A percentile compares a stretch with the other conserved stretches of the same genome.
Conservation (phyloP, 352 stramenopile genomes). For the Phytophthora vignae region DNA sequence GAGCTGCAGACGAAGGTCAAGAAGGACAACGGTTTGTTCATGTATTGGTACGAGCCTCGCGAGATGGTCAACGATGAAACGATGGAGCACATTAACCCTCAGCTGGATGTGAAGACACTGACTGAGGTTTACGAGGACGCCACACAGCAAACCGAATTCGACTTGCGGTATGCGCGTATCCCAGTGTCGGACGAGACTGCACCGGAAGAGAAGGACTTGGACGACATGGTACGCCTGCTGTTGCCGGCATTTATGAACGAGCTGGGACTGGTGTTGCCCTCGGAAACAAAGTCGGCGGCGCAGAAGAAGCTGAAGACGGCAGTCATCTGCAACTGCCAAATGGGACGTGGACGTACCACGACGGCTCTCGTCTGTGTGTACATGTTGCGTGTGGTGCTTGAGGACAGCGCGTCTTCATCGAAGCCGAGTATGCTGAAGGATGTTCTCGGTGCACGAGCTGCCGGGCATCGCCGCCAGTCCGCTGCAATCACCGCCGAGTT, state of each 20-base stretch:
- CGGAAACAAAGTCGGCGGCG: slow-evolving; percentile 6
- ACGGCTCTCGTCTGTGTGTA: slow-evolving; percentile 90
- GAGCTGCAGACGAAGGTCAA: slow-evolving; percentile 84
- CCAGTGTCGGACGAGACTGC: slow-evolving; percentile 92
- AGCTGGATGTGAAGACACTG: slow-evolving; percentile 80
- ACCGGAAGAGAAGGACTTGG: slow-evolving; percentile 90
- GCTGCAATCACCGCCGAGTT: slow-evolving; percentile 66
- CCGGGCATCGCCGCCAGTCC: slow-evolving; percentile 57
- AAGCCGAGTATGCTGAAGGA: slow-evolving; percentile 34
- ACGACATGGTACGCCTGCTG: slow-evolving; percentile 86
- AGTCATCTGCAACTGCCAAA: slow-evolving; percentile 92
- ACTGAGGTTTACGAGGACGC: slow-evolving; percentile 76
- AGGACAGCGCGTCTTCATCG: slow-evolving; percentile 40
- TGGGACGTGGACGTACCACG: slow-evolving; percentile 88
- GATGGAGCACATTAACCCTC: slow-evolving; percentile 82
- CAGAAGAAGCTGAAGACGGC: slow-evolving; percentile 57
- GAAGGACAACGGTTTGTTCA: slow-evolving; percentile 80
- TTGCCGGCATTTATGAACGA: slow-evolving; percentile 74
- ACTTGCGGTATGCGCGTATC: slow-evolving; percentile 84
- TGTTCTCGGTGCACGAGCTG: slow-evolving; percentile 24
- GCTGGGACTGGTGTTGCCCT: slow-evolving; percentile 42
- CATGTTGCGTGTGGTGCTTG: slow-evolving; percentile 83
- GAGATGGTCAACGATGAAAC: slow-evolving; percentile 85
- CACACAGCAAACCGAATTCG: slow-evolving; percentile 53
- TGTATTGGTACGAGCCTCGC: slow-evolving; percentile 86